These are phyloP conservation scores for Chlorociboria aeruginascens DNA, from an alignment of 495 filamentous ascomycete species.

Conservation along the genomic window DNA sequence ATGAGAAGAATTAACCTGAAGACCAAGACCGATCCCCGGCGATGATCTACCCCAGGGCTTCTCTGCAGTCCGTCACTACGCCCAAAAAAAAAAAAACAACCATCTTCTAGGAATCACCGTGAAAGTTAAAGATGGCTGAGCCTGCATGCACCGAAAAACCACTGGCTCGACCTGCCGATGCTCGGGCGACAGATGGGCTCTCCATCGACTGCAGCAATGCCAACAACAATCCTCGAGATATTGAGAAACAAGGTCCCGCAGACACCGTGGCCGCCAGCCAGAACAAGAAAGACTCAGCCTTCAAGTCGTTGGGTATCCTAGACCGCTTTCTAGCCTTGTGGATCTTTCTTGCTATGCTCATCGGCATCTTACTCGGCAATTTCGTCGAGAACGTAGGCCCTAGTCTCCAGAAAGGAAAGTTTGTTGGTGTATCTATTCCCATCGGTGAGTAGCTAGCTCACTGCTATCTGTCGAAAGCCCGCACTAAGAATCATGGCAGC, in stretches of 20 bases:
- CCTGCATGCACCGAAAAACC: neutral
- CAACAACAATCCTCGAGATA: neutral
- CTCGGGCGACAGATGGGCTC: neutral
- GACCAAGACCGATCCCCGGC: too few relatives aligned
- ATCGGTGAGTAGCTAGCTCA: constrained; percentile 43
- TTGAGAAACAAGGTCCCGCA: neutral
- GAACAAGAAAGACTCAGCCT: constrained; percentile 22
- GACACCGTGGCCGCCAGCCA: neutral
- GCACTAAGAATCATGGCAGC: constrained; percentile 25
- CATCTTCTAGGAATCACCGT: neutral
- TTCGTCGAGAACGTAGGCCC: constrained; percentile 52
- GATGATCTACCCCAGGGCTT: too few relatives aligned
- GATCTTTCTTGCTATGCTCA: constrained; percentile 76
- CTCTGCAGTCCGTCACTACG: too few relatives aligned
- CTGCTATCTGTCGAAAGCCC: neutral
- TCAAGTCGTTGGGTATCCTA: constrained; percentile 49
- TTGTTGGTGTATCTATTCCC: constrained; percentile 62
- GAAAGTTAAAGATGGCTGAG: neutral
- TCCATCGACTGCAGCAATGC: too few relatives aligned
- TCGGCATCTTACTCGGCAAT: constrained; percentile 72
- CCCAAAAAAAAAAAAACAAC: too few relatives aligned
- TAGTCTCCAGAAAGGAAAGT: constrained; percentile 57
- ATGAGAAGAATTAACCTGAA: too few relatives aligned
- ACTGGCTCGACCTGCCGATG: neutral
- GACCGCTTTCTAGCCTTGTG: constrained; percentile 72